phyloP scores from a whole-genome alignment of 2,329 filamentous ascomycete species.

The Ascochyta fabae region DNA sequence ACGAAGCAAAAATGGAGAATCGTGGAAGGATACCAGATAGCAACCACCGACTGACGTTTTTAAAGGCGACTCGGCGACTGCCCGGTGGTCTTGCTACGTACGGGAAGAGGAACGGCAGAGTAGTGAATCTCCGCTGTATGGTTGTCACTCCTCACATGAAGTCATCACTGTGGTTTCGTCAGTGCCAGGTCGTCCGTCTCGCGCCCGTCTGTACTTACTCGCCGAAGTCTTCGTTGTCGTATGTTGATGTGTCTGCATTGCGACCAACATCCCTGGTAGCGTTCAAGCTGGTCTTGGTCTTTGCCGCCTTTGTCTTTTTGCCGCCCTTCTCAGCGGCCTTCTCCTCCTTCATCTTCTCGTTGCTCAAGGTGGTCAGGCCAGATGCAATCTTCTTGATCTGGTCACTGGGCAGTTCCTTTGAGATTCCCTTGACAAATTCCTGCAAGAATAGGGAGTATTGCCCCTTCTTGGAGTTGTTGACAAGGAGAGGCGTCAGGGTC shows the following conservation, averaged over 20 bases:
- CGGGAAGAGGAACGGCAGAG: constrained; percentile 15
- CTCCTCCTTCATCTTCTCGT: constrained; percentile 99
- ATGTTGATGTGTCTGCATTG: constrained; percentile 73
- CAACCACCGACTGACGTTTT: not conserved
- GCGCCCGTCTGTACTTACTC: constrained; percentile 68
- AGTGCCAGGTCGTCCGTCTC: constrained; percentile 12
- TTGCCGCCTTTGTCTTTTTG: constrained; percentile 97
- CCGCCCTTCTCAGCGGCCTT: constrained; percentile 90
- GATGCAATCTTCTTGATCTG: constrained; percentile 97
- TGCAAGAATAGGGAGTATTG: constrained; percentile 90
- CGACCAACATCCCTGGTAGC: constrained; percentile 64
- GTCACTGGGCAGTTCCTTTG: constrained; percentile 85
- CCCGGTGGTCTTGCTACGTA: constrained; percentile 14
- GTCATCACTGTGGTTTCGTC: constrained; percentile 42
- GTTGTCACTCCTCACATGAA: constrained; percentile 43
- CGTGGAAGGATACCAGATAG: constrained; percentile 1
- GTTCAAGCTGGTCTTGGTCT: constrained; percentile 88
- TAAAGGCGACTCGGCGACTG: constrained; percentile 11
- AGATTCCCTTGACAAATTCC: constrained; percentile 86
- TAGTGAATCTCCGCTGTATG: not conserved
- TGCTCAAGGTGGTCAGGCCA: constrained; percentile 84
- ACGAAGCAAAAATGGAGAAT: constrained; percentile 12
- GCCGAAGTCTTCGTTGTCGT: constrained; percentile 84
- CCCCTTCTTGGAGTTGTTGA: constrained; percentile 79
- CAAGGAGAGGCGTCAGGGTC: constrained; percentile 79